Base-by-base conservation (phyloP, 345 rosid genomes). In the Erodium maritimum region DNA sequence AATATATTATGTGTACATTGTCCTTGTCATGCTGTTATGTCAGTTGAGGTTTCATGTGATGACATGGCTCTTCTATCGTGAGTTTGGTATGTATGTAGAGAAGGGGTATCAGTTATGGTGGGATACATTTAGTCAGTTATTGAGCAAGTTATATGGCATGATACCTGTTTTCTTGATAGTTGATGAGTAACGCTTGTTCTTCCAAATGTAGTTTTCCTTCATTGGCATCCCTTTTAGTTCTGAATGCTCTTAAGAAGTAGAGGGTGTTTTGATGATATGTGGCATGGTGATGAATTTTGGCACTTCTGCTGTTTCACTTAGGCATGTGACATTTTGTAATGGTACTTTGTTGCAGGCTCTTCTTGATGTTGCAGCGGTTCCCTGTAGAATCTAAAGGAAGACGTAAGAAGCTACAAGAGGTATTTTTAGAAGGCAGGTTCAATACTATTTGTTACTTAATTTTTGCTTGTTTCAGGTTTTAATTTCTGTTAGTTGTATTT, bases 341-440 rank as follows among this genome's bases (percentile, higher is more conserved):
- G 56, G 57, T 51, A 52, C 72, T 19, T 70, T 66, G 24, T 82
- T 55, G 68, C 80, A 91, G 97, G 80, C 83, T 91, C 52, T 91
- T 91, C 75, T 57, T 91, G 65, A 91, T 91, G 97, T 71, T 91
- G 77, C 88, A 79, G 77, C 89, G 88, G 5, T 91, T 91, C 69
- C 97, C 97, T 65, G 88, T 91, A 18, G 97, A 91, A 80, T 88
- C 96, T 60, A 88, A 85, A 77, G 96, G 97, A 22, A 71, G 96
- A 45, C 82, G 88, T 57, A 91, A 91, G 81, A 91, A 91, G 73
- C 73, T 91, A 62, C 96, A 87, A 61, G 97, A 91, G 86, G 97
- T 91, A 55, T 60, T 53, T 50, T 42, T 63, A 21, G 21, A 56
- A 55, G 17, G 17, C 21, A 17, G 14, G 46, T 56, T 48, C 23